phyloP scores from a whole-genome alignment of 2,329 filamentous ascomycete species.

The Bisporella sp. region DNA sequence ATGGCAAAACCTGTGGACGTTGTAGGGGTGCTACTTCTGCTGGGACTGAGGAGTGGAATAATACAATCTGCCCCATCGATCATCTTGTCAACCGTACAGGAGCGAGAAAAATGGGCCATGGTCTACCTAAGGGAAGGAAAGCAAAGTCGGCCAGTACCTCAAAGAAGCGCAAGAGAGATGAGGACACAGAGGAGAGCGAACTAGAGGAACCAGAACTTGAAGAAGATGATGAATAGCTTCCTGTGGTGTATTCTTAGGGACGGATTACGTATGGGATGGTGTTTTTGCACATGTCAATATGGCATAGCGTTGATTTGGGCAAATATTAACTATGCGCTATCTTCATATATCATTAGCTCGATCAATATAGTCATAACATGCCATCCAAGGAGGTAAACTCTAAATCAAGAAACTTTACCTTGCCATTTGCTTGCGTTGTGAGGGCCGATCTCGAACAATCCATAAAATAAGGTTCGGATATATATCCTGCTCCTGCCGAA shows the following conservation, averaged over 20 bases:
- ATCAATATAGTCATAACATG: no score
- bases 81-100: slow-evolving; percentile 52
- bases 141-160: not conserved
- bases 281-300: no score
- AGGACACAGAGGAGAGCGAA: slow-evolving; percentile 7
- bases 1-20: slow-evolving; percentile 42
- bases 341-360: no score
- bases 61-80: slow-evolving; percentile 54
- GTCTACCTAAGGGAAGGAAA: no score
- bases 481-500: no score
- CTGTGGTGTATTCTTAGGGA: not conserved
- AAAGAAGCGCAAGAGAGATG: slow-evolving; percentile 9
- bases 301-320: no score
- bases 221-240: not conserved
- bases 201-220: not conserved
- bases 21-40: slow-evolving; percentile 46
- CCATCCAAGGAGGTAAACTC: no score
- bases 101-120: slow-evolving; percentile 34
- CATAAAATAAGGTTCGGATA: no score
- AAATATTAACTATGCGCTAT: no score
- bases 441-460: no score
- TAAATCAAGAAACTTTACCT: no score
- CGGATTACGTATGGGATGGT: not conserved
- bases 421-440: no score
- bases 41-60: slow-evolving; percentile 54